Base-by-base conservation (phyloP, 2,329 filamentous ascomycete genomes). In the Xylaria sp. region DNA sequence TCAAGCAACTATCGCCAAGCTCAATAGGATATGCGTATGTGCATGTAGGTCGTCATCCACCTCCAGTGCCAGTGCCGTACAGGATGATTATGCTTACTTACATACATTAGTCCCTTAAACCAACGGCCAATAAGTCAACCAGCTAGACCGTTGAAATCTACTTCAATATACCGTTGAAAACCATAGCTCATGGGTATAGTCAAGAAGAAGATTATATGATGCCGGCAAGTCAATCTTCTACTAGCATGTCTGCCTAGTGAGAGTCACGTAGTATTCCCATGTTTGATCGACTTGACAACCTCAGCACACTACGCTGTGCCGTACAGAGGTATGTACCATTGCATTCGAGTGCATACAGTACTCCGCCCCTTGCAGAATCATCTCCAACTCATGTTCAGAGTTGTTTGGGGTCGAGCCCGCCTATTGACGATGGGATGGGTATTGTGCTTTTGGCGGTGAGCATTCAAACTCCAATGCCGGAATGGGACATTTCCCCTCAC, bases 391-490 rank as follows among this genome's bases (percentile, higher is more conserved):
- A 25, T 45, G 42, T 20, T 20, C 42, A 9, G 11, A 11, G 7
- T 45, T 11, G 42, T 22, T 22, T n/a, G n/a, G n/a, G 13, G 42
- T 44, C 5, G n/a, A 22, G 5, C 6, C n/a, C 42, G 17, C 17
- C n/a, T 17, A 3, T 7, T 44, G n/a, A 44, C 22, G n/a, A n/a
- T n/a, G n/a, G 15, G 11, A 27, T 31, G 2, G 11, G 15, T 29
- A 6, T 50, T 31, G 47, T 31, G 49, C 49, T 25, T 55, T 42
- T 49, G 11, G 61, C 62, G 62, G 62, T 64, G 62, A 64, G 55
- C 39, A 17, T 31, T 39, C 29, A n/a, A 64, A 20, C 25, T 51
- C 20, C 20, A 50, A 42, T 45, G 54, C 17, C 25, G 44, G 27
- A 31, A 33, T n/a, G 49, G 17, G 25, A 33, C 17, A 31, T 15